Conservation (phyloP, 208 protist species). For the Willaertia magna region DNA sequence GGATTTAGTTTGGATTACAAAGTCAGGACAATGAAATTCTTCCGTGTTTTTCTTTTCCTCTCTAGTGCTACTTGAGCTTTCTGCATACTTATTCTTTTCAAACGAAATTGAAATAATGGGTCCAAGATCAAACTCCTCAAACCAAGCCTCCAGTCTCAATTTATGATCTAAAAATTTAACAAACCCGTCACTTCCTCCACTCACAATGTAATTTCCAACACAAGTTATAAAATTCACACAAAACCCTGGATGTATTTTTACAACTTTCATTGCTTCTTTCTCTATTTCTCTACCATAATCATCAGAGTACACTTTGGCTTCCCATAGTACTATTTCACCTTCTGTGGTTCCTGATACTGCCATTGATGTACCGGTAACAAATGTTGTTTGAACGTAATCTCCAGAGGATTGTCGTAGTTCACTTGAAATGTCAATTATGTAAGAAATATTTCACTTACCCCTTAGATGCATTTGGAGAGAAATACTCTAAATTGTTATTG, state of each 20-base stretch:
- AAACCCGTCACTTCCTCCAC: slow-evolving; percentile 75
- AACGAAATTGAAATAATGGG: slow-evolving; percentile 79
- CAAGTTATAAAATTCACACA: slow-evolving; percentile 59
- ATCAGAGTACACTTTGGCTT: slow-evolving; percentile 47
- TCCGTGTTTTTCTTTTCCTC: slow-evolving; percentile 20
- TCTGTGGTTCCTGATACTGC: slow-evolving; percentile 71
- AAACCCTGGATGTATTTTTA: slow-evolving; percentile 31
- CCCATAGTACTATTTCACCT: slow-evolving; percentile 76
- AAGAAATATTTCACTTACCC: no score
- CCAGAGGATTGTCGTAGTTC: slow-evolving; percentile 63
- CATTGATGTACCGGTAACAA: slow-evolving; percentile 61
- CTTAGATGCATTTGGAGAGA: slow-evolving; percentile 61
- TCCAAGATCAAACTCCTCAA: slow-evolving; percentile 78
- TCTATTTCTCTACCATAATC: slow-evolving; percentile 62
- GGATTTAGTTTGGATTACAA: slow-evolving; percentile 71
- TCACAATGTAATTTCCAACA: slow-evolving; percentile 65
- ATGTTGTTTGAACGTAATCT: slow-evolving; percentile 68
- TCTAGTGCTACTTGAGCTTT: neutral
- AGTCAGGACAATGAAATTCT: slow-evolving; percentile 57
- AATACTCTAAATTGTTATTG: slow-evolving; percentile 60
- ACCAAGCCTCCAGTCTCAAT: slow-evolving; percentile 80
- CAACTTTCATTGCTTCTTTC: slow-evolving; percentile 73
- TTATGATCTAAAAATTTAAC: slow-evolving; percentile 82
- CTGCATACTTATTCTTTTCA: slow-evolving; percentile 27
- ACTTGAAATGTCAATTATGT: no score